phyloP scores from a whole-genome alignment of 768 basidiomycete genomes.

The Lactarius quietus region DNA sequence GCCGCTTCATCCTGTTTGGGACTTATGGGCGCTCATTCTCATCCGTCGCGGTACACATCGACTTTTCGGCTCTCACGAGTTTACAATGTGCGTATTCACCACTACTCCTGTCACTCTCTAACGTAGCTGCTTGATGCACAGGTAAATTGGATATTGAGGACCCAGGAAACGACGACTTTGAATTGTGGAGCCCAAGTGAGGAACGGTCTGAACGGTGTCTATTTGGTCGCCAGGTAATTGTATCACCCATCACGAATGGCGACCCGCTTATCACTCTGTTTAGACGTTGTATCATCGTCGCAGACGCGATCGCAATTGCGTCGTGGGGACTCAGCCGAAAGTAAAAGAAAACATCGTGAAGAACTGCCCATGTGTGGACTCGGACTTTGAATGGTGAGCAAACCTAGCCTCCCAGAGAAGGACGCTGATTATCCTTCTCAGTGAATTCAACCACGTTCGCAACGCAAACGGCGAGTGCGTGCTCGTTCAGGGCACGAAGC shows the following conservation, averaged over 20 bases:
- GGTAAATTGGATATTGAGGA: conserved; percentile 68
- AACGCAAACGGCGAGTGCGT: conserved; percentile 72
- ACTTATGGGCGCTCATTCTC: conserved; percentile 43
- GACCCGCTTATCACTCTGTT: neutral
- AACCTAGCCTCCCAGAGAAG: neutral
- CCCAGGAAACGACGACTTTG: conserved; percentile 87
- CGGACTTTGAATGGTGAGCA: conserved; percentile 92
- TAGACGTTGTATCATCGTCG: conserved; percentile 93
- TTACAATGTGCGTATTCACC: conserved; percentile 59
- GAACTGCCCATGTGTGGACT: conserved; percentile 66
- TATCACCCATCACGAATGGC: neutral
- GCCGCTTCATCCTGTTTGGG: conserved; percentile 87
- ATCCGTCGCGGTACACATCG: conserved; percentile 77
- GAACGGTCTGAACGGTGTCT: conserved; percentile 83
- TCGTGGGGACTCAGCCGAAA: conserved; percentile 70
- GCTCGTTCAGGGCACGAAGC: conserved; percentile 61
- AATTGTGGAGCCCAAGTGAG: conserved; percentile 94
- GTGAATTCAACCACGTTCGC: conserved; percentile 89
- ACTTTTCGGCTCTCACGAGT: conserved; percentile 76
- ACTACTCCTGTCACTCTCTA: conserved; percentile 4
- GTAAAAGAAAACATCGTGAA: conserved; percentile 49
- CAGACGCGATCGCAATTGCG: conserved; percentile 71
- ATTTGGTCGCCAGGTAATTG: conserved; percentile 80
- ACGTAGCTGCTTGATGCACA: conserved; percentile 32
- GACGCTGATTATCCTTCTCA: conserved; percentile 32